Conservation (phyloP, 208 protist species). For the Crithidia mellificae region DNA sequence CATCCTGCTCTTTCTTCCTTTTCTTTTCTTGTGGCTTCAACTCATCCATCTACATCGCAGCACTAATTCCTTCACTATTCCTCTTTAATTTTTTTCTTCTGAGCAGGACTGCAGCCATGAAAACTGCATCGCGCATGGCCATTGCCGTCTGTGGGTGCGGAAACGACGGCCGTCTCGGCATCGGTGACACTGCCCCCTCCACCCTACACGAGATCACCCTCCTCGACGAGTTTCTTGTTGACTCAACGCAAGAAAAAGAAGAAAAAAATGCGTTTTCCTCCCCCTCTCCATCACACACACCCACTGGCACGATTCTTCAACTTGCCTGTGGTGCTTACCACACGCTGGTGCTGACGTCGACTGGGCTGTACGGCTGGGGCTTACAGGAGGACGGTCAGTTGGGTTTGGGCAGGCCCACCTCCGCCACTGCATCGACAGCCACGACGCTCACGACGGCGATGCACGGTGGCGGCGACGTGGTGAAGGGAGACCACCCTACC, state of each 20-base stretch:
- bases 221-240: constrained; percentile 30
- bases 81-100: no score
- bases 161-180: constrained; percentile 75
- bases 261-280: no score
- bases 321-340: constrained; percentile 84
- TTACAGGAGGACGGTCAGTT: constrained; percentile 83
- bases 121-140: neutral
- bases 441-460: neutral
- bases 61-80: no score
- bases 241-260: neutral
- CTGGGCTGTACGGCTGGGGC: constrained; percentile 76
- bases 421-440: neutral
- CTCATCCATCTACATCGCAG: no score
- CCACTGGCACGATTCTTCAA: constrained; percentile 24
- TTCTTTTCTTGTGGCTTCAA: no score
- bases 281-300: neutral
- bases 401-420: constrained; percentile 44
- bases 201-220: constrained; percentile 23
- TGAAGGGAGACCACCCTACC: neutral
- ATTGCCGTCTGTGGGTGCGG: constrained; percentile 83
- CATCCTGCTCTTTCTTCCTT: no score
- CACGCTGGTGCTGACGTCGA: constrained; percentile 69
- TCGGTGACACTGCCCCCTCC: constrained; percentile 35
- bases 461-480: neutral
- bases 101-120: no score